A percentile compares a stretch with the other conserved stretches of the same genome.
Evolutionary conservation across 2,329 filamentous ascomycete genomes (phyloP).

Genomic region (Xylariaceae sp.): DNA sequence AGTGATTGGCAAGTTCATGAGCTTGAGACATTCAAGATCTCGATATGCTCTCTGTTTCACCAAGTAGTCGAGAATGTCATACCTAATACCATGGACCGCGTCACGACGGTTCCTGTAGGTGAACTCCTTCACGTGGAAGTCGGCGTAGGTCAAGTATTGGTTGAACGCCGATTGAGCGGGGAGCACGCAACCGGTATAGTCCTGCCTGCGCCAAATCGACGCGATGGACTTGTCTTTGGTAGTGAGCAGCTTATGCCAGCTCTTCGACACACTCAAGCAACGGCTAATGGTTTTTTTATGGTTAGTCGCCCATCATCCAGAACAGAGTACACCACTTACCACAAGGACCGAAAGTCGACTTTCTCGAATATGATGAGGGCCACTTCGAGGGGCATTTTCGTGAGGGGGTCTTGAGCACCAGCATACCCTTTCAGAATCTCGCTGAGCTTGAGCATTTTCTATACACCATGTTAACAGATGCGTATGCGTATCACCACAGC

Average conservation of each 20-base stretch:
- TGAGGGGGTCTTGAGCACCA: conserved; percentile 23
- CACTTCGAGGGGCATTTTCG: conserved; percentile 26
- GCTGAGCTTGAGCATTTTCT: conserved; percentile 9
- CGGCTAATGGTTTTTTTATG: conserved; percentile 15
- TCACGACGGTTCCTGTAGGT: too few relatives aligned
- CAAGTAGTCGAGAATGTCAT: too few relatives aligned
- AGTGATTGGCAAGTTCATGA: too few relatives aligned
- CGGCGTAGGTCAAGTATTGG: too few relatives aligned
- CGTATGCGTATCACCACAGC: neutral
- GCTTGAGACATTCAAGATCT: too few relatives aligned
- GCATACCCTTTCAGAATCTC: conserved; percentile 18
- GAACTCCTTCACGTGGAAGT: too few relatives aligned
- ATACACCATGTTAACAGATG: conserved; percentile 18
- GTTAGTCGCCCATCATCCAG: neutral
- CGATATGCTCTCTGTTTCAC: too few relatives aligned
- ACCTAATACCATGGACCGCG: too few relatives aligned
- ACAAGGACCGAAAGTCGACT: conserved; percentile 22
- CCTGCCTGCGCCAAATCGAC: conserved; percentile 25
- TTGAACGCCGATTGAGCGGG: too few relatives aligned
- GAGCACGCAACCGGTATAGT: conserved; percentile 5
- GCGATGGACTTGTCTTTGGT: conserved; percentile 9
- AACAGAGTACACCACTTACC: conserved; percentile 16
- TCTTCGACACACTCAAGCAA: conserved; percentile 26
- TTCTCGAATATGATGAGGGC: conserved; percentile 25
- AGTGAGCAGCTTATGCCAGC: conserved; percentile 25